These are phyloP conservation scores for Rugonectria rugulosa DNA, from an alignment of 2,329 filamentous ascomycete genomes.

Conservation along the genomic window DNA sequence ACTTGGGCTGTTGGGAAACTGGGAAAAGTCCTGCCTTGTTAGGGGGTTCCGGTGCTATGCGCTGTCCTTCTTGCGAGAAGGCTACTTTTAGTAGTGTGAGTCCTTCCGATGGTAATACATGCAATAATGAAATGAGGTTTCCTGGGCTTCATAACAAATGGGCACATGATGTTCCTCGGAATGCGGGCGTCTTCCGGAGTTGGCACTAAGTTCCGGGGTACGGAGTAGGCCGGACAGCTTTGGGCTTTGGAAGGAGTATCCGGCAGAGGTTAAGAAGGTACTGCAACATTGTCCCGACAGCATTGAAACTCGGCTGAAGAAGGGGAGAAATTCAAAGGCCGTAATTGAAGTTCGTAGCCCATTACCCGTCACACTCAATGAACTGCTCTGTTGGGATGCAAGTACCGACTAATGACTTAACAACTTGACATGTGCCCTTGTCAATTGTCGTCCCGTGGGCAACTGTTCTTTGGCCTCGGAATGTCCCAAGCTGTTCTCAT, in stretches of 20 bases:
- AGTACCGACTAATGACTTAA: slow-evolving; percentile 20
- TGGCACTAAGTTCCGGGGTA: background rate
- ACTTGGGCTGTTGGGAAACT: too few relatives aligned
- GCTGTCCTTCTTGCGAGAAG: background rate
- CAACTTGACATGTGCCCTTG: too few relatives aligned
- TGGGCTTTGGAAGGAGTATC: background rate
- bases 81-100: too few relatives aligned
- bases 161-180: slow-evolving; percentile 10
- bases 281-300: too few relatives aligned
- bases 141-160: background rate
- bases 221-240: background rate
- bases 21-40: too few relatives aligned
- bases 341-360: too few relatives aligned
- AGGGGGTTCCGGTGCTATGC: too few relatives aligned
- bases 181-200: slow-evolving; percentile 11
- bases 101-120: background rate
- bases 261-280: slow-evolving; percentile 26
- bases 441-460: too few relatives aligned
- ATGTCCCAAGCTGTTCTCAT: slow-evolving; percentile 22
- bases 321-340: background rate
- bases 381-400: slow-evolving; percentile 6
- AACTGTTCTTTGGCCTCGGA: slow-evolving; percentile 26
- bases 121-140: slow-evolving; percentile 12
- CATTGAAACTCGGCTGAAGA: too few relatives aligned
- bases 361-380: too few relatives aligned